A percentile compares a stretch with the other conserved stretches of the same genome.
These are phyloP conservation scores for Gossypium armourianum DNA, from an alignment of 441 rosid species.

Conservation along the genomic window DNA sequence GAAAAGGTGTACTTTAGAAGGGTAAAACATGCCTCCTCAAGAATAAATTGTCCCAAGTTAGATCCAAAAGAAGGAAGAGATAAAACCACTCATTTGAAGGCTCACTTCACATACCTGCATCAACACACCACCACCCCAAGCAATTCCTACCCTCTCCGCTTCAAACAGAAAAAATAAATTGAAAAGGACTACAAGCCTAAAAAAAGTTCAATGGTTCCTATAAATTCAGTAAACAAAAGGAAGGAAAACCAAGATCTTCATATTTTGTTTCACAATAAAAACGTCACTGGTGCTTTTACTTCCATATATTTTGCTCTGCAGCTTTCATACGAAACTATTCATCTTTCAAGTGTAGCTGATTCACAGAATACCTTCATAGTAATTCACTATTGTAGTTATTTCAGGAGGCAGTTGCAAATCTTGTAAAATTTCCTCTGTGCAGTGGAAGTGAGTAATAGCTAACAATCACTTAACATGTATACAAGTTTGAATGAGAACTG, in stretches of 20 bases:
- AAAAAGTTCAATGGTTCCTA: background rate
- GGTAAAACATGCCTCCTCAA: background rate
- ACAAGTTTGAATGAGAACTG: background rate
- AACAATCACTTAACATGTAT: background rate
- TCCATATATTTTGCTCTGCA: no score
- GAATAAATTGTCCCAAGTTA: background rate
- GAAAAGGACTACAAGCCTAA: background rate
- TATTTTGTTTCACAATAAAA: no score
- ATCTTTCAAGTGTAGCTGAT: background rate
- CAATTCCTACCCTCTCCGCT: background rate
- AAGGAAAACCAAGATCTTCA: background rate
- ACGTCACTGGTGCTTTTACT: no score
- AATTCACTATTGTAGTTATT: background rate
- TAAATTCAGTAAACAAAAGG: background rate
- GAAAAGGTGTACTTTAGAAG: background rate
- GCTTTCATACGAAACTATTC: no score
- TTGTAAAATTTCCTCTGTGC: background rate
- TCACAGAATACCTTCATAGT: background rate
- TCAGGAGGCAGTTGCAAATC: background rate
- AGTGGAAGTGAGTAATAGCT: background rate
- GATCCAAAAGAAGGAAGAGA: background rate
- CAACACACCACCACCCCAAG: background rate
- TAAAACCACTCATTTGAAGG: background rate
- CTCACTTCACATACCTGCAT: background rate
- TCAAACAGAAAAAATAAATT: background rate